Evolutionary conservation across 805 yeast genomes (phyloP).

Genomic region (Helenozyma baotianmanensis): DNA sequence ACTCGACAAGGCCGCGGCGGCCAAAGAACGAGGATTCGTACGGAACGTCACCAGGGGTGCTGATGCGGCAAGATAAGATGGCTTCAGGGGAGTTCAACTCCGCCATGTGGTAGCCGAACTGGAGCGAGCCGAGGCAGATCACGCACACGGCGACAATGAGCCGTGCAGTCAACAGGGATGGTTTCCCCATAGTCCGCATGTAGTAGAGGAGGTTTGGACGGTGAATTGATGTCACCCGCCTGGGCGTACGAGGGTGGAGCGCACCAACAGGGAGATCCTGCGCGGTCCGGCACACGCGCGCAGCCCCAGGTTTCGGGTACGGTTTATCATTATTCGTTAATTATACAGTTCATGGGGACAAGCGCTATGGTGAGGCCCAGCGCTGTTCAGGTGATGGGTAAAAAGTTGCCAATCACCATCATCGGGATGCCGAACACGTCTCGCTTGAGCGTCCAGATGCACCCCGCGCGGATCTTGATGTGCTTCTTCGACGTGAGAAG

Average conservation of each 20-base stretch:
- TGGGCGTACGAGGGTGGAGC: no score
- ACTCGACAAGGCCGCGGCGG: conserved; percentile 36
- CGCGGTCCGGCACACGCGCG: no score
- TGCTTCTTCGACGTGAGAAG: conserved; percentile 55
- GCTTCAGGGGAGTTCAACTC: conserved; percentile 88
- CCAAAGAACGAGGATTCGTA: conserved; percentile 40
- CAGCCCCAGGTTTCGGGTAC: no score
- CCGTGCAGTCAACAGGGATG: conserved; percentile 16
- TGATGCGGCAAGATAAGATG: conserved; percentile 52
- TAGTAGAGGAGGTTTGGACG: no score
- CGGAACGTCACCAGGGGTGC: conserved; percentile 27
- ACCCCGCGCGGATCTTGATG: conserved; percentile 64
- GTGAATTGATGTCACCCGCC: no score
- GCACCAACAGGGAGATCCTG: no score
- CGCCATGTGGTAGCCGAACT: conserved; percentile 93
- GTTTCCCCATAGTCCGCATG: not conserved
- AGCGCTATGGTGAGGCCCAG: no score
- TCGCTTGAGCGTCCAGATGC: conserved; percentile 89
- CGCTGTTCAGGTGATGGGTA: no score
- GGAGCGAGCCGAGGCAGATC: conserved; percentile 74
- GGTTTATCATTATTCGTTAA: no score
- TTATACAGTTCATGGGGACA: no score
- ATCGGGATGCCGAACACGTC: conserved; percentile 96
- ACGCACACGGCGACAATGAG: conserved; percentile 47
- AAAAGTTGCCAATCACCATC: conserved; percentile 92